Percentiles rank a stretch among this genome's conserved stretches.
phyloP scores from a whole-genome alignment of 2,329 filamentous ascomycete species.

The Myriangium duriaei region DNA sequence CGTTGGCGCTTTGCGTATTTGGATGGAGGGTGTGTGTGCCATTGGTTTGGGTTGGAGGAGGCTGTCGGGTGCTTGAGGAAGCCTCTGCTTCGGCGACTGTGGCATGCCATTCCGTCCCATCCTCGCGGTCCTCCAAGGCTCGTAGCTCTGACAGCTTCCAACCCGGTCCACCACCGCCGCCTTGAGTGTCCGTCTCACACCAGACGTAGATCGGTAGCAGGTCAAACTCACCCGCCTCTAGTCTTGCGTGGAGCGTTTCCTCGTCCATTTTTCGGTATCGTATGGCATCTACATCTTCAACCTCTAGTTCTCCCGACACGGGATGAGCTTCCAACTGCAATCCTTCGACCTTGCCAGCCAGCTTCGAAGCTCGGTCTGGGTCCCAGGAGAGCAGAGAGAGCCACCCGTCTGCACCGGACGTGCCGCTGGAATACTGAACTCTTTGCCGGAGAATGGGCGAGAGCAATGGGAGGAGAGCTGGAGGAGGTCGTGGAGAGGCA shows the following conservation, averaged over 20 bases:
- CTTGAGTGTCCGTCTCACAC: slow-evolving; percentile 52
- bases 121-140: slow-evolving; percentile 39
- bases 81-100: slow-evolving; percentile 46
- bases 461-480: slow-evolving; percentile 47
- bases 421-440: slow-evolving; percentile 39
- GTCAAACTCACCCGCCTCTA: slow-evolving; percentile 48
- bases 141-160: slow-evolving; percentile 65
- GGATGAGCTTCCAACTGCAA: slow-evolving; percentile 67
- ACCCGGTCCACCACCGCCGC: slow-evolving; percentile 40
- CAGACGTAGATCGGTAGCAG: slow-evolving; percentile 57
- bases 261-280: slow-evolving; percentile 58
- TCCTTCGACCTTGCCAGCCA: slow-evolving; percentile 49
- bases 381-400: slow-evolving; percentile 62
- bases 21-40: slow-evolving; percentile 3
- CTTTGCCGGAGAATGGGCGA: slow-evolving; percentile 52
- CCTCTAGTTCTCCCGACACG: slow-evolving; percentile 65
- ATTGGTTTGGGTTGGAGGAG: neutral
- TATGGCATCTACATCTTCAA: slow-evolving; percentile 52
- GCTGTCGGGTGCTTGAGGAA: slow-evolving; percentile 23
- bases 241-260: slow-evolving; percentile 60
- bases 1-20: slow-evolving; percentile 12
- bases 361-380: slow-evolving; percentile 40
- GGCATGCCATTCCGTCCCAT: slow-evolving; percentile 45
- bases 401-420: slow-evolving; percentile 44
- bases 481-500: slow-evolving; percentile 46